Conservation (phyloP, 352 stramenopile species). For the Phytophthora cryptogea region DNA sequence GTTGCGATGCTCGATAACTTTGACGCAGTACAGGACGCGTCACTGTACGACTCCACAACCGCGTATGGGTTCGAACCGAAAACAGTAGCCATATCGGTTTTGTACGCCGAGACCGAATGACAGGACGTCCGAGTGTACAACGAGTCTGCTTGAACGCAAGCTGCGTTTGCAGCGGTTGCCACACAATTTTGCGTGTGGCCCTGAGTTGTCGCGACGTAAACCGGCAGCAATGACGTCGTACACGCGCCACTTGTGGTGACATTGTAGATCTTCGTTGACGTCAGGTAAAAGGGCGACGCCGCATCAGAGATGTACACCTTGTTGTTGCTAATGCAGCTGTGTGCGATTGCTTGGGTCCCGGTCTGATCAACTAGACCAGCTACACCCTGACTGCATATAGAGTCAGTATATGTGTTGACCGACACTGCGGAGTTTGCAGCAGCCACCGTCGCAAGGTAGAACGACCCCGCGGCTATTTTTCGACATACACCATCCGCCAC, state of each 20-base stretch:
- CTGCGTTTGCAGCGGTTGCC: not conserved
- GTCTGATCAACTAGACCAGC: too few relatives aligned
- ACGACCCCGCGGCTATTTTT: too few relatives aligned
- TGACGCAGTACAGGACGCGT: not conserved
- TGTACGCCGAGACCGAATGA: not conserved
- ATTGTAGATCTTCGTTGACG: conserved; percentile 1
- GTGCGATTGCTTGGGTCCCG: too few relatives aligned
- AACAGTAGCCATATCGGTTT: not conserved
- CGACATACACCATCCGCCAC: not conserved
- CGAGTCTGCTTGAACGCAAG: not conserved
- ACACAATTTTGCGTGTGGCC: not conserved
- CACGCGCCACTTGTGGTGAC: not conserved
- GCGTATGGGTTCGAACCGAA: not conserved
- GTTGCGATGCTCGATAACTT: not conserved
- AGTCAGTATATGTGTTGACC: not conserved
- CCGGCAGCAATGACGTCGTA: not conserved
- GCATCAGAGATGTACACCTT: not conserved
- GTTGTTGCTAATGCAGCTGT: too few relatives aligned
- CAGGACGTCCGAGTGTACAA: not conserved
- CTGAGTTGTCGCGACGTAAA: not conserved
- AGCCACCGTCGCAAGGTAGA: too few relatives aligned
- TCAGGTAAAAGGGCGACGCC: not conserved
- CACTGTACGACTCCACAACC: not conserved
- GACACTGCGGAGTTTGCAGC: too few relatives aligned
- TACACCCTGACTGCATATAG: too few relatives aligned